These are phyloP conservation scores for Clavaria fumosa DNA, from an alignment of 768 basidiomycete genomes.

Conservation along the genomic window DNA sequence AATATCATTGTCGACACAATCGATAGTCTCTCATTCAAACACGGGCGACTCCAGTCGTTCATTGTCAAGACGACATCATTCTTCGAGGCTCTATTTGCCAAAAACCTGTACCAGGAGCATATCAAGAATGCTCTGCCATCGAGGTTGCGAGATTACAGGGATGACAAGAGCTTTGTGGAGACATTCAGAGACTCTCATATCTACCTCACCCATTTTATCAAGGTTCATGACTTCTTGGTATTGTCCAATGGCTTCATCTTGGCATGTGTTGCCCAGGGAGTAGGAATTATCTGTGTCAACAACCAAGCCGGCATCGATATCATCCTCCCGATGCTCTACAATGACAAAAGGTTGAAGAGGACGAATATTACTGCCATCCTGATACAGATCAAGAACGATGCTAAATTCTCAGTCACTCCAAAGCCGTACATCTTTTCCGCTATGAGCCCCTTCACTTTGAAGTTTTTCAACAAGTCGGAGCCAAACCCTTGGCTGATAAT, in stretches of 20 bases:
- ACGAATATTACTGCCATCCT: slow-evolving; percentile 10
- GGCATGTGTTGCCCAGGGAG: slow-evolving; percentile 14
- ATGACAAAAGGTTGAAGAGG: slow-evolving; percentile 2
- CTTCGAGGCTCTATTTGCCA: slow-evolving; percentile 3
- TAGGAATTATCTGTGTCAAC: slow-evolving; percentile 16
- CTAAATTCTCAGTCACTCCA: slow-evolving; percentile 5
- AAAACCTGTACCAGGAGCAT: slow-evolving; percentile 1
- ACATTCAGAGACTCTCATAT: slow-evolving; percentile 12
- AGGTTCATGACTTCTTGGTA: slow-evolving; percentile 10
- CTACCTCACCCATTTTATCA: slow-evolving; percentile 21
- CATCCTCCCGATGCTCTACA: slow-evolving; percentile 14
- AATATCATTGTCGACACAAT: slow-evolving; percentile 7
- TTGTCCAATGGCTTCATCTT: slow-evolving; percentile 13
- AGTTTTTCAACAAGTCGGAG: slow-evolving; percentile 10
- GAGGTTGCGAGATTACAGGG: slow-evolving; percentile 1
- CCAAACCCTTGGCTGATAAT: slow-evolving; percentile 6
- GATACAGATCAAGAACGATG: slow-evolving; percentile 14
- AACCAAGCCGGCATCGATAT: slow-evolving; percentile 14
- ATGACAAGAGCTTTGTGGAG: slow-evolving; percentile 7
- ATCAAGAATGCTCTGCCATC: slow-evolving; percentile 4
- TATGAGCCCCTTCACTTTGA: slow-evolving; percentile 13
- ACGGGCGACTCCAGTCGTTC: neutral
- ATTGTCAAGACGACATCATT: slow-evolving; percentile 3
- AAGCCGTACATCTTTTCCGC: slow-evolving; percentile 9
- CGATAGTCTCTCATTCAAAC: slow-evolving; percentile 2